Conservation (phyloP, 495 filamentous ascomycete genomes). For the Trichoderma orchidacearum region DNA sequence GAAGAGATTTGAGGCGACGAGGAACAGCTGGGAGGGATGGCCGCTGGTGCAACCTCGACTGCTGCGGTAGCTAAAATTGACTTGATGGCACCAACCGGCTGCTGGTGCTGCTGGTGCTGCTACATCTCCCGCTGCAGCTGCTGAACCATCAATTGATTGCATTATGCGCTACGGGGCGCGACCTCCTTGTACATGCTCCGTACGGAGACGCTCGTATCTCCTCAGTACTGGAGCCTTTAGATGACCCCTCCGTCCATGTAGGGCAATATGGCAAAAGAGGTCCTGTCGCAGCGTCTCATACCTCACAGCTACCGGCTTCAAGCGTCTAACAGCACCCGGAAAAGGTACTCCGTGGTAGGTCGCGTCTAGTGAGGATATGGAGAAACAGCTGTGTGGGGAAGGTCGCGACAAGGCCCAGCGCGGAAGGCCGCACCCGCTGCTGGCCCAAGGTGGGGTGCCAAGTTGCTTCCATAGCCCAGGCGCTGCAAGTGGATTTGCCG, state of each 20-base stretch:
- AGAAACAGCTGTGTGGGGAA: conserved; percentile 1
- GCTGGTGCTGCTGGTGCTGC: background rate
- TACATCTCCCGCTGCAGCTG: background rate
- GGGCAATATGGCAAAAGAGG: too few relatives aligned
- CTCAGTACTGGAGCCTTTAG: too few relatives aligned
- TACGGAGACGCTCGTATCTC: too few relatives aligned
- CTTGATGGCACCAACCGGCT: too few relatives aligned
- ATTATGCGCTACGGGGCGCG: too few relatives aligned
- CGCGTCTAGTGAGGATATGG: background rate
- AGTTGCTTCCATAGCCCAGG: too few relatives aligned
- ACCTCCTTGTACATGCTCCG: too few relatives aligned
- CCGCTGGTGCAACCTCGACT: background rate
- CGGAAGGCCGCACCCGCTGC: background rate
- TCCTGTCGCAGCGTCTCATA: too few relatives aligned
- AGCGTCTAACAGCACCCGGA: too few relatives aligned
- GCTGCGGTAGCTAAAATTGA: background rate
- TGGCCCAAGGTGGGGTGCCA: background rate
- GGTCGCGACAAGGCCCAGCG: background rate
- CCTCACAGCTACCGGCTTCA: too few relatives aligned
- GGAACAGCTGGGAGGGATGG: background rate
- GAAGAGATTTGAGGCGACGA: conserved; percentile 1
- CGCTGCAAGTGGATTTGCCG: background rate
- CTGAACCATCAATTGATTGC: background rate
- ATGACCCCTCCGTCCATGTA: too few relatives aligned
- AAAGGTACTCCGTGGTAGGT: too few relatives aligned